Evolutionary conservation across 2,329 filamentous ascomycete genomes (phyloP).

Genomic region (Arthrobotrys entomopaga): DNA sequence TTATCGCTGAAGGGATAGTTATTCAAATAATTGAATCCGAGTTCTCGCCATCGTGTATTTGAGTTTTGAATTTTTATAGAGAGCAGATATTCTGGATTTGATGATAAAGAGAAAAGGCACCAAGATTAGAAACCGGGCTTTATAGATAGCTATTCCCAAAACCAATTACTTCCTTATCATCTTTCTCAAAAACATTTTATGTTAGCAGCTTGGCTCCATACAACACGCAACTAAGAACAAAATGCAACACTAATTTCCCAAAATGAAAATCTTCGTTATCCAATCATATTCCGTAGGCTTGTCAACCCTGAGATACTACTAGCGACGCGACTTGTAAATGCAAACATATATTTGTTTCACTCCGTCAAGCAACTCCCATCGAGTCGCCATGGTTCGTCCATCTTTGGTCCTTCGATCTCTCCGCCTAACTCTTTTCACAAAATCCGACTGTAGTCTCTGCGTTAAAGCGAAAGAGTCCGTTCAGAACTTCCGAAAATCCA

Average conservation of each 20-base stretch:
- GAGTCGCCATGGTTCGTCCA: slow-evolving; percentile 5
- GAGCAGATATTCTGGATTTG: no score
- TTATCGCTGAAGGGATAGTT: no score
- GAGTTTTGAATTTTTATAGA: no score
- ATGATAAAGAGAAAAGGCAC: no score
- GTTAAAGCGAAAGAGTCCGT: slow-evolving; percentile 20
- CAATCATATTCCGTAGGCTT: no score
- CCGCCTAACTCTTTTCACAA: slow-evolving; percentile 47
- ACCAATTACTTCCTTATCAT: not conserved
- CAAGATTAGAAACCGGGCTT: not conserved
- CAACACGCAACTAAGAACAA: not conserved
- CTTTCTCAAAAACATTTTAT: not conserved
- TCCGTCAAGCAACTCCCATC: not conserved
- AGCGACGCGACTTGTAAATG: not conserved
- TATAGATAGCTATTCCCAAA: not conserved
- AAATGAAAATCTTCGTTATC: no score
- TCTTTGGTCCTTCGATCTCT: slow-evolving; percentile 31
- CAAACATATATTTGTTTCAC: no score
- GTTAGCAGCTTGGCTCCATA: not conserved
- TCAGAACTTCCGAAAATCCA: slow-evolving; percentile 21
- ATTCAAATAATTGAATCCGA: no score
- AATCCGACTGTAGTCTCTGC: slow-evolving; percentile 38
- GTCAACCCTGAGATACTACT: not conserved
- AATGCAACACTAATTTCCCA: no score
- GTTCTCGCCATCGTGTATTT: no score